Evolutionary conservation across 2,329 filamentous ascomycete species (phyloP), one percentile per base, ranked within the genome.

Genomic region (Rutstroemia sp.): DNA sequence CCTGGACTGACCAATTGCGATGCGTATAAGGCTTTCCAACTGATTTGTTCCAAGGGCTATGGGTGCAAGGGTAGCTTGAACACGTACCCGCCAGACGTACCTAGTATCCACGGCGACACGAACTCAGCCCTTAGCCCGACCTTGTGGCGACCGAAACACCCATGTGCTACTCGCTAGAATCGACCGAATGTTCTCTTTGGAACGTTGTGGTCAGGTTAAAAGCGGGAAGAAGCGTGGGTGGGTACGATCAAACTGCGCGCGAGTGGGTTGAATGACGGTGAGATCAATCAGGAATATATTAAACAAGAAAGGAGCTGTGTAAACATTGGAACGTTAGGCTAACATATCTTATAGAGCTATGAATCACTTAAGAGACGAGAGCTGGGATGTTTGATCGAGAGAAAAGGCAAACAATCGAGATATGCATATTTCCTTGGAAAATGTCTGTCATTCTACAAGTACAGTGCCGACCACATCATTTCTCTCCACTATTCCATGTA

Each of bases 151-250:
- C 58, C 58, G 61, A 61, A 42, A 58, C 54, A 47, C 38, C 49
- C 59, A 30, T 45, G 59, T 60, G 37, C 60, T 47, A 64, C 61
- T 66, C 60, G 62, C 58, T 50, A 57, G 59, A 56, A 51, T 27
- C 54, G 54, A 56, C 54, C 53, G 41, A 56, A 56, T 47, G 54
- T 52, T 56, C 48, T 56, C 34, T 56, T 46, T 50, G 38, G 39
- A 46, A 52, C 48, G 48, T 25, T 42, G 45, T 19, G 38, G n/a
- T 50, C 21, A 37, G 53, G 50, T 34, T 55, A 47, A 44, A 47
- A 55, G 49, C 53, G 53, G 53, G 25, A 45, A 42, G 53, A 37
- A 19, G 38, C 47, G 14, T 55, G 46, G 23, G 46, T 55, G 38
- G 30, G 53, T 51, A 37, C 53, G 46, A 55, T 51, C 46, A 55